Evolutionary conservation across 352 stramenopile species (phyloP).

Genomic region (Blastocystis hominis): DNA sequence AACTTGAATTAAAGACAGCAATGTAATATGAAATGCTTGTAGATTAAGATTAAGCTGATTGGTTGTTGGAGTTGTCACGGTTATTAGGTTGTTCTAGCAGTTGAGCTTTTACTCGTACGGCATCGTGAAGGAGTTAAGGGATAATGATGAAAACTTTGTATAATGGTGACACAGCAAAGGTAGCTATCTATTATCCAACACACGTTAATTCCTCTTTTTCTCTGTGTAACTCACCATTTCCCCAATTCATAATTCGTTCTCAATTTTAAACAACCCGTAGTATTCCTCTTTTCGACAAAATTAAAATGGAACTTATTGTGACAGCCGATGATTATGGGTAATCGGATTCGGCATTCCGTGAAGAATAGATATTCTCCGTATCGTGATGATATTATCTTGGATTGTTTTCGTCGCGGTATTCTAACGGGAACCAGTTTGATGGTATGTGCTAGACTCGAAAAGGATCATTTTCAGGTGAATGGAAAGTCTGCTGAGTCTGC

Average conservation of each 20-base stretch:
- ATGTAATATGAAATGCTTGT: neutral
- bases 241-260: no score
- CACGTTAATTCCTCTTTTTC: no score
- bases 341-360: neutral
- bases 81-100: neutral
- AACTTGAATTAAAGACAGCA: neutral
- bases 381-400: slow-evolving; percentile 25
- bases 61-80: neutral
- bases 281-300: neutral
- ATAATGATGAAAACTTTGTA: no score
- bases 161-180: no score
- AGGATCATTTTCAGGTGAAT: slow-evolving; percentile 30
- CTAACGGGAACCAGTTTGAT: slow-evolving; percentile 41
- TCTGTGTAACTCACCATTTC: no score
- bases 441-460: neutral
- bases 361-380: slow-evolving; percentile 47
- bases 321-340: slow-evolving; percentile 48
- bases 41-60: neutral
- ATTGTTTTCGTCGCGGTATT: slow-evolving; percentile 53
- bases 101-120: neutral
- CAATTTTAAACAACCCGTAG: neutral
- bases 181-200: no score
- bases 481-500: neutral
- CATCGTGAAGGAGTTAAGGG: no score
- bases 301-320: slow-evolving; percentile 49